Evolutionary conservation across 345 rosid genomes (phyloP).

Genomic region (Pseudoturritis turrita): DNA sequence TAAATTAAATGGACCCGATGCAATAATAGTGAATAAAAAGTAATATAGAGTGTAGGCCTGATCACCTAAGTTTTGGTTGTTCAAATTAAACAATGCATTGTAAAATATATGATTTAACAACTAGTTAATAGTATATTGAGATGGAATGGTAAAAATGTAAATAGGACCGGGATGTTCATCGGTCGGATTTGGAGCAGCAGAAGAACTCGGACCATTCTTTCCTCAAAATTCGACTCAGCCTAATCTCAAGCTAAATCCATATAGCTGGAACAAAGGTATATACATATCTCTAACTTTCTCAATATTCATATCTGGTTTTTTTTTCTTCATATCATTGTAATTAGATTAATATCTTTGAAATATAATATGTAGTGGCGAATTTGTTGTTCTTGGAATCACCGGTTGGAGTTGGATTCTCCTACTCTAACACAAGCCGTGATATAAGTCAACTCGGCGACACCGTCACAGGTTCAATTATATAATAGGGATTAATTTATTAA

Average conservation of each 20-base stretch:
- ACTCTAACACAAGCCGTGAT: constrained; percentile 47
- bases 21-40: constrained; percentile 2
- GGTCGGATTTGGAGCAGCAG: constrained; percentile 69
- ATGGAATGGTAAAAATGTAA: constrained; percentile 1
- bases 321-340: neutral
- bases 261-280: constrained; percentile 70
- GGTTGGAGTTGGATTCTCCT: constrained; percentile 64
- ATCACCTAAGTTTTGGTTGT: constrained; percentile 4
- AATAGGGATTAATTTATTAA: neutral
- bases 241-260: constrained; percentile 50
- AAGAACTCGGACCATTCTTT: constrained; percentile 81
- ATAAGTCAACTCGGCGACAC: constrained; percentile 51
- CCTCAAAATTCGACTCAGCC: constrained; percentile 42
- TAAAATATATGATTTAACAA: constrained; percentile 2
- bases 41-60: neutral
- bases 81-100: neutral
- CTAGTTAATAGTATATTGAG: neutral
- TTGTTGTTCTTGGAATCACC: constrained; percentile 64
- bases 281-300: neutral
- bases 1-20: constrained; percentile 19
- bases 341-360: neutral
- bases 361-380: constrained; percentile 47
- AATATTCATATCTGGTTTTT: neutral
- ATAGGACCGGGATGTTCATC: constrained; percentile 87
- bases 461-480: constrained; percentile 36